A percentile compares a stretch with the other conserved stretches of the same genome.
Evolutionary conservation across 2,329 filamentous ascomycete species (phyloP).

Genomic region (Bertia moriformis): DNA sequence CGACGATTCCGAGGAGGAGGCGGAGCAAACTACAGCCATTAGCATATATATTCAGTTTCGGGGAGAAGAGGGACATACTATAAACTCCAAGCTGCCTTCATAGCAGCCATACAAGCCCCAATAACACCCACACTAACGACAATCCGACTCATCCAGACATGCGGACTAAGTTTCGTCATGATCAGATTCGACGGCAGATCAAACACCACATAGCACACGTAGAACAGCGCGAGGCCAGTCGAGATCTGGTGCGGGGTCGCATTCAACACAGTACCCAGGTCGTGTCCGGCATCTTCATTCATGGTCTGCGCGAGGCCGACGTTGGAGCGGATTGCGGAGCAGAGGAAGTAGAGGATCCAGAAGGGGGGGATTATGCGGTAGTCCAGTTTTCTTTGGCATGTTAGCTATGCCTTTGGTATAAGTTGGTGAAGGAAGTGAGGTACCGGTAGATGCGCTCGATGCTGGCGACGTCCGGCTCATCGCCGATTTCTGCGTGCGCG

Average conservation of each 20-base stretch:
- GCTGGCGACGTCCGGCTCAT: background rate
- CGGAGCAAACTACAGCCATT: slow-evolving; percentile 45
- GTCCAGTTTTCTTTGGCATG: slow-evolving; percentile 31
- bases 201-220: slow-evolving; percentile 82
- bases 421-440: background rate
- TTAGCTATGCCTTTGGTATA: too few species aligned
- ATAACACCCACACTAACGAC: slow-evolving; percentile 77
- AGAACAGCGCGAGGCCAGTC: slow-evolving; percentile 74
- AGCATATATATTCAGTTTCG: slow-evolving; percentile 5
- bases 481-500: background rate
- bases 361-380: slow-evolving; percentile 57
- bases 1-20: slow-evolving; percentile 72
- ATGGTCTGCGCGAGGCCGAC: slow-evolving; percentile 90
- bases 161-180: slow-evolving; percentile 73
- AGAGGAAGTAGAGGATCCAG: slow-evolving; percentile 82
- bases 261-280: slow-evolving; percentile 57
- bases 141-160: slow-evolving; percentile 84
- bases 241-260: slow-evolving; percentile 66
- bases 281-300: slow-evolving; percentile 58
- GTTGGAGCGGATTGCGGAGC: slow-evolving; percentile 81
- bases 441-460: slow-evolving; percentile 1
- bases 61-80: slow-evolving; percentile 35
- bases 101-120: slow-evolving; percentile 69
- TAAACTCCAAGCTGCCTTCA: slow-evolving; percentile 70
- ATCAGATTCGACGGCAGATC: slow-evolving; percentile 78